phyloP scores from a whole-genome alignment of 2,329 filamentous ascomycete species.

The Trichophyton mentagrophytes region DNA sequence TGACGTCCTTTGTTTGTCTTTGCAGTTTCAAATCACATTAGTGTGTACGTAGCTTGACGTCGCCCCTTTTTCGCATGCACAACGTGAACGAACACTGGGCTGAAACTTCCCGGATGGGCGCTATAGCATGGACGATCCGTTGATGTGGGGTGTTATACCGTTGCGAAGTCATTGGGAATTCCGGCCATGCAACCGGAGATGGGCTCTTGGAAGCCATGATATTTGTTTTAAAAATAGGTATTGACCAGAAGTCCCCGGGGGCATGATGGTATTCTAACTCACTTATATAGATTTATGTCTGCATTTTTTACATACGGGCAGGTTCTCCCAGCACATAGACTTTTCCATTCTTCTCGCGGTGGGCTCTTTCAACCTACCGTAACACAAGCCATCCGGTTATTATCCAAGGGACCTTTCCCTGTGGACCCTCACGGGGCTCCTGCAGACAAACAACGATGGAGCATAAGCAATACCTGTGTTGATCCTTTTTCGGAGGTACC shows the following conservation, averaged over 20 bases:
- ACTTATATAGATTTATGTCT: slow-evolving; percentile 44
- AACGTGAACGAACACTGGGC: slow-evolving; percentile 20
- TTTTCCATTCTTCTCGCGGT: slow-evolving; percentile 62
- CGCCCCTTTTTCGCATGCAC: slow-evolving; percentile 4
- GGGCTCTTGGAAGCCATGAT: slow-evolving; percentile 85
- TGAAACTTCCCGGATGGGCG: slow-evolving; percentile 12
- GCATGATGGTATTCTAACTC: neutral
- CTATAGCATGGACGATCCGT: slow-evolving; percentile 74
- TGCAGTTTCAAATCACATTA: slow-evolving; percentile 74
- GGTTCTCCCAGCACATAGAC: slow-evolving; percentile 76
- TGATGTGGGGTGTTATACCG: slow-evolving; percentile 85
- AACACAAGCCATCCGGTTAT: slow-evolving; percentile 67
- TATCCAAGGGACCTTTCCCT: slow-evolving; percentile 55
- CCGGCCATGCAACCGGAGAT: slow-evolving; percentile 56
- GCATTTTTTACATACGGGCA: slow-evolving; percentile 83
- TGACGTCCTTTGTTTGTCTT: neutral
- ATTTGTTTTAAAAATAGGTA: slow-evolving; percentile 86
- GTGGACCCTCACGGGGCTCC: slow-evolving; percentile 33
- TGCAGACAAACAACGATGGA: slow-evolving; percentile 27
- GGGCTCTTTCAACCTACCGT: slow-evolving; percentile 86
- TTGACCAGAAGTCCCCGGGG: neutral
- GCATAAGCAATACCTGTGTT: slow-evolving; percentile 31
- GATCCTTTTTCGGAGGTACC: slow-evolving; percentile 36
- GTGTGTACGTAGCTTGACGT: slow-evolving; percentile 54
- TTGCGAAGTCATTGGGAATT: slow-evolving; percentile 58